Conservation (phyloP, 2,329 filamentous ascomycete species). For the Neofusicoccum kwambonambiense region DNA sequence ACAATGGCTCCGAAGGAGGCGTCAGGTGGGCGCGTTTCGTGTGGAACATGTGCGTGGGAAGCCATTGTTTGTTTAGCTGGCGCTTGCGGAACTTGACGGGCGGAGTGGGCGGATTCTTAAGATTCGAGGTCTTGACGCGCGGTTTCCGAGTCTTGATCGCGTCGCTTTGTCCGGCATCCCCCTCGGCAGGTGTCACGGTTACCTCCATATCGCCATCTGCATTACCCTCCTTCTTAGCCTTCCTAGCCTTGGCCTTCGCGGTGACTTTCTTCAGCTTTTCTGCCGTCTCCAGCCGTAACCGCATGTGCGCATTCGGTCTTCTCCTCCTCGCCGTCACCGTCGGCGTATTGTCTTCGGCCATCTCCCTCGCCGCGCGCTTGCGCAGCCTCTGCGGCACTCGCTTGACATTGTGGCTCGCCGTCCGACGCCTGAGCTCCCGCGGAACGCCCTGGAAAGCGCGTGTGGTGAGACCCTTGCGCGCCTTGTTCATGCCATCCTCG, state of each 20-base stretch:
- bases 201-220: slow-evolving; percentile 28
- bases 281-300: slow-evolving; percentile 72
- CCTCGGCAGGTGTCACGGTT: slow-evolving; percentile 30
- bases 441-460: slow-evolving; percentile 92
- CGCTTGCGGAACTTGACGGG: slow-evolving; percentile 77
- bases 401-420: slow-evolving; percentile 93
- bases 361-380: slow-evolving; percentile 67
- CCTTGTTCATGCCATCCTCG: slow-evolving; percentile 75
- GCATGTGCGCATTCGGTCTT: slow-evolving; percentile 53
- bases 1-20: slow-evolving; percentile 72
- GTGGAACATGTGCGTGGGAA: slow-evolving; percentile 93
- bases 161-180: slow-evolving; percentile 31
- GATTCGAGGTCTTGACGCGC: slow-evolving; percentile 67
- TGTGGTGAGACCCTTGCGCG: slow-evolving; percentile 62
- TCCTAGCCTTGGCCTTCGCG: slow-evolving; percentile 44
- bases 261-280: slow-evolving; percentile 66
- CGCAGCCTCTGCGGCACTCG: slow-evolving; percentile 78
- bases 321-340: slow-evolving; percentile 66
- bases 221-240: slow-evolving; percentile 37
- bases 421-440: slow-evolving; percentile 76
- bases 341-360: slow-evolving; percentile 88
- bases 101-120: slow-evolving; percentile 62
- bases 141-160: slow-evolving; percentile 44
- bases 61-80: slow-evolving; percentile 85
- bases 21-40: slow-evolving; percentile 91